A percentile compares a stretch with the other conserved stretches of the same genome.
These are phyloP conservation scores for Forsythia viridissima DNA, from an alignment of 257 asterid genomes.

Conservation along the genomic window DNA sequence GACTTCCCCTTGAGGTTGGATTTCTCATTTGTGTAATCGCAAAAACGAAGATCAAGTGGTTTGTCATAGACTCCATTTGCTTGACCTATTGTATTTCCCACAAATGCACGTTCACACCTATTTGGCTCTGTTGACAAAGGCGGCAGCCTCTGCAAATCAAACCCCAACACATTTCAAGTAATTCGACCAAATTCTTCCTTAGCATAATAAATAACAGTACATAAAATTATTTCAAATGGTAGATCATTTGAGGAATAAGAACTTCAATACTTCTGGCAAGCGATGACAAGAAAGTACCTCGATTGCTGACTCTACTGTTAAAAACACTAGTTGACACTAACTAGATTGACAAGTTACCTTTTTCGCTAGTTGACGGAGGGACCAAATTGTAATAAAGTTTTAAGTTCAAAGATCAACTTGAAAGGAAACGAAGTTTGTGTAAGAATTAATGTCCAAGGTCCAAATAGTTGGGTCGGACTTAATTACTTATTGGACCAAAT, in stretches of 20 bases:
- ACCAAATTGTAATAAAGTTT: no score
- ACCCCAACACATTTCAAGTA: conserved; percentile 3
- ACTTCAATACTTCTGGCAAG: not conserved
- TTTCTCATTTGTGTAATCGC: conserved; percentile 89
- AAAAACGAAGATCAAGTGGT: conserved; percentile 94
- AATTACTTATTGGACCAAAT: no score
- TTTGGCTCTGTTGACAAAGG: conserved; percentile 85
- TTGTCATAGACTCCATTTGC: conserved; percentile 97
- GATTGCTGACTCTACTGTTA: no score
- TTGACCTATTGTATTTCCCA: conserved; percentile 93
- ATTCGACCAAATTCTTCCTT: not conserved
- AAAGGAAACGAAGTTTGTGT: no score
- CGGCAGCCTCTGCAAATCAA: conserved; percentile 77
- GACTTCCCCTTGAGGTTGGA: conserved; percentile 92
- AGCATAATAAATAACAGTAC: not conserved
- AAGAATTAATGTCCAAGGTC: no score
- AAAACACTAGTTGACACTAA: no score
- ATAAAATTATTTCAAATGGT: not conserved
- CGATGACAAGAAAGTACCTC: not conserved
- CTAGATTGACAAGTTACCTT: no score
- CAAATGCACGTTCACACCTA: conserved; percentile 91
- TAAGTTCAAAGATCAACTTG: no score
- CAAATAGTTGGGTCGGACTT: no score
- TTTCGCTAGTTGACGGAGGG: no score
- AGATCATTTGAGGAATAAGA: not conserved